These are phyloP conservation scores for Ophiosphaerella herpotricha DNA, from an alignment of 2,329 filamentous ascomycete species.

Conservation along the genomic window DNA sequence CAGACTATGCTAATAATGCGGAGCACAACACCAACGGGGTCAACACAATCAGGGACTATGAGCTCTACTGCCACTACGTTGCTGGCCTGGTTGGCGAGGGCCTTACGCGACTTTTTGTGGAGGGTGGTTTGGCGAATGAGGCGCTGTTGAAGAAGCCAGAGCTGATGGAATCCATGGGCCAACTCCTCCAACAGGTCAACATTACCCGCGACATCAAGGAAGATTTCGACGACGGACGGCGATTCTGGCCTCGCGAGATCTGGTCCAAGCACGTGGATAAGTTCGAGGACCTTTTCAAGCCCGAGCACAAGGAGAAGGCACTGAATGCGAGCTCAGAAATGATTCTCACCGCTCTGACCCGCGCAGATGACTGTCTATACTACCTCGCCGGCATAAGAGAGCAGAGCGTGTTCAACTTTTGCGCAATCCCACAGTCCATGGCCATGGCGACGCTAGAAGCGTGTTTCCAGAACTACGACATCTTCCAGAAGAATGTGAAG, in stretches of 20 bases:
- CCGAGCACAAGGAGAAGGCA: conserved; percentile 75
- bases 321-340: conserved; percentile 89
- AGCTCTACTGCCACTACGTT: conserved; percentile 97
- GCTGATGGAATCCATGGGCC: conserved; percentile 93
- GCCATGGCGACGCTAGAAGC: conserved; percentile 92
- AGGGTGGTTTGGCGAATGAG: conserved; percentile 83
- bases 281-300: conserved; percentile 88
- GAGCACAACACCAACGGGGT: conserved; percentile 81
- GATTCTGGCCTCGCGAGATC: conserved; percentile 95
- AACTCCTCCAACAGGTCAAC: conserved; percentile 97
- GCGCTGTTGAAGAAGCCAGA: conserved; percentile 77
- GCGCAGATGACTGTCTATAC: conserved; percentile 92
- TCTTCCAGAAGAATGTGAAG: conserved; percentile 90
- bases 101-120: conserved; percentile 85
- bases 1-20: conserved; percentile 86
- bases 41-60: conserved; percentile 84
- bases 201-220: conserved; percentile 96
- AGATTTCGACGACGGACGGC: conserved; percentile 82
- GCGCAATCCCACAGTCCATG: conserved; percentile 95
- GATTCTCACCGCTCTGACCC: conserved; percentile 85
- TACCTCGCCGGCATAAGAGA: conserved; percentile 95
- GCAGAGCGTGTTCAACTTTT: conserved; percentile 99
- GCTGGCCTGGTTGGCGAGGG: conserved; percentile 98
- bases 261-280: conserved; percentile 94
- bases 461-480: conserved; percentile 85